Base-by-base conservation (phyloP, 345 rosid species). In the Alliaria petiolata region DNA sequence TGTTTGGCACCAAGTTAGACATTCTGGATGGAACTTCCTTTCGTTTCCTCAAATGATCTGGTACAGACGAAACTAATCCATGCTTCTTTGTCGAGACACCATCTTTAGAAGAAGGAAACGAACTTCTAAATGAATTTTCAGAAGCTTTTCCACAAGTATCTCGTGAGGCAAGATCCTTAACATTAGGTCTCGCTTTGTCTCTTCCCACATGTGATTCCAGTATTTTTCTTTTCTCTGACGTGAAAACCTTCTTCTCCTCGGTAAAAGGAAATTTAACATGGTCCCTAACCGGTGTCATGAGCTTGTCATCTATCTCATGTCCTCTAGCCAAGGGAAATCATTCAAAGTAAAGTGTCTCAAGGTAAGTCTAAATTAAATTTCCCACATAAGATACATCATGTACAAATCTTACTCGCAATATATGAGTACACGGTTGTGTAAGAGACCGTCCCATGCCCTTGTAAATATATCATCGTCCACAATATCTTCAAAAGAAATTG, bases 361-460 rank as follows among this genome's bases (percentile, higher is more conserved):
- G 17, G 34, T 43, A 57, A 46, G 47, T 31, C 9, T 69, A 70
- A 45, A 42, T 43, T 33, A 43, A 6, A 35, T 44, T 33, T 46
- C 12, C 45, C 67, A 72, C 53, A 43, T 31, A 36, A 22, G 17
- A 38, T 64, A 61, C 44, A 60, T 17, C 65, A 61, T 28, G 53
- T 28, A 52, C 4, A 7, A 35, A 59, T 74, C 93, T 86, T 78
- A 95, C 99, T 81, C 79, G 85, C 99, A 95, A 80, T 91, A 95
- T 74, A 91, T 89, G 38, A 95, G 78, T 70, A 89, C 62, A 30
- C 93, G 96, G 71, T 86, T 83, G 17, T 79, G 85, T 36, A 95
- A 76, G 60, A 95, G 87, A 67, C 42, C 76, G 62, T 85, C 89
- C 99, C 99, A 95, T 30, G 96, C 99, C 81, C 97, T 86, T 54